phyloP scores from a whole-genome alignment of 2,329 filamentous ascomycete genomes.

The Microsporum canis region DNA sequence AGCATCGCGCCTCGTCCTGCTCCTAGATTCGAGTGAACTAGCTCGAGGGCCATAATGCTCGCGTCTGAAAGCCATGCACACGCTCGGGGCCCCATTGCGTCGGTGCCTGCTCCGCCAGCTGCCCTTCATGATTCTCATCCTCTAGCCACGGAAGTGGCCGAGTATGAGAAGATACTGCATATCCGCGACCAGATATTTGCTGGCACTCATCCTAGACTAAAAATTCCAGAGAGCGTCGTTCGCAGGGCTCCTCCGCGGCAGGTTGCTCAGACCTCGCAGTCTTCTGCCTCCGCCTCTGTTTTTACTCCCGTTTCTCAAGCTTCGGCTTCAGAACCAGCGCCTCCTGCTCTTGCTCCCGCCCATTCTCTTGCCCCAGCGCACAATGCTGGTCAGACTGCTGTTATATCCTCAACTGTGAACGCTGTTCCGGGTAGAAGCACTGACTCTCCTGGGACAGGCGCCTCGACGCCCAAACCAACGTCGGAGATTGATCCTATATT shows the following conservation, averaged over 20 bases:
- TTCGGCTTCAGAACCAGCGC: background rate
- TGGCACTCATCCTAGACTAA: conserved; percentile 53
- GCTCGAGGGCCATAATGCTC: background rate
- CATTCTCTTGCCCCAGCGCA: background rate
- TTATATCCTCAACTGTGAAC: conserved; percentile 15
- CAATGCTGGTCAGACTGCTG: conserved; percentile 7
- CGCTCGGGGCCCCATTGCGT: background rate
- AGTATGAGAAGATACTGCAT: conserved; percentile 69
- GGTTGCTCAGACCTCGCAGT: conserved; percentile 22
- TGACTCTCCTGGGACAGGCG: conserved; percentile 16
- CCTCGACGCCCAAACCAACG: conserved; percentile 36
- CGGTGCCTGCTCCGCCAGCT: background rate
- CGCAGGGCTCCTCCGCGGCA: conserved; percentile 30
- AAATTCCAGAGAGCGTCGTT: conserved; percentile 44
- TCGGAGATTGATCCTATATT: conserved; percentile 71
- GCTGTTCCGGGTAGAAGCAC: conserved; percentile 9
- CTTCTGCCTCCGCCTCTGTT: conserved; percentile 16
- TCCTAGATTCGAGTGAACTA: background rate
- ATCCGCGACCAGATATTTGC: conserved; percentile 72
- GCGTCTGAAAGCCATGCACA: background rate
- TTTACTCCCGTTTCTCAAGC: background rate
- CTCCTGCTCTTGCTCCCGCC: background rate
- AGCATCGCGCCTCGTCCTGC: background rate
- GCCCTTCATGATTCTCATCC: conserved; percentile 12
- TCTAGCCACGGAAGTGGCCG: conserved; percentile 46